Base-by-base conservation (phyloP, 331 rosid species). In the Prunus yedoensis region DNA sequence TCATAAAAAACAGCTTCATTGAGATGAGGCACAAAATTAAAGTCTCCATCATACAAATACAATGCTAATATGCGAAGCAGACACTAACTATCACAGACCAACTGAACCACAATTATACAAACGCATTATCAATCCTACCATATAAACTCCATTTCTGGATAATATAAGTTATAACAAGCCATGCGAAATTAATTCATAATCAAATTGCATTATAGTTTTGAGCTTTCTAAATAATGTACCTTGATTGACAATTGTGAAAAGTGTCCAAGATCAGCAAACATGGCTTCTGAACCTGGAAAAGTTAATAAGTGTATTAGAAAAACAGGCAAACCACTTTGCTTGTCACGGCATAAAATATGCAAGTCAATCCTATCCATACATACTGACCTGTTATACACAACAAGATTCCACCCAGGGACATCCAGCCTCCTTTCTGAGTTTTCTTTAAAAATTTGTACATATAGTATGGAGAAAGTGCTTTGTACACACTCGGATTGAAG, bases 191-290 rank as follows among this genome's bases (percentile, higher is more conserved):
- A 63, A 70, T 66, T 65, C 9, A 23, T 41, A 45, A 59, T 59
- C 46, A 15, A 17, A 17, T 46, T 21, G 27, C 43, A 58, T 25
- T 58, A 46, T 50, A 41, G 74, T 65, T 56, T 38, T 63, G 58
- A 58, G 43, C 53, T 56, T 45, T 59, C 45, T 56, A 54, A 52
- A 38, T 30, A 56, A 66, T 17, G 56, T 82, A 95, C 99, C 99
- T 92, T 83, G 82, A 95, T 95, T 64, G 97, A 95, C 71, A 88
- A 81, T 52, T 92, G 97, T 3, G 97, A 86, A 60, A 94, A 94
- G 87, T 94, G 99, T 23, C 99, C 99, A 41, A 94, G 97, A 87
- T 94, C 99, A 83, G 97, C 99, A 87, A 95, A 95, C 99, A 95
- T 95, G 62, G 99, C 99, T 86, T 95, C 99, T 12, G 97, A 92